Evolutionary conservation across 2,329 filamentous ascomycete species (phyloP), one percentile per base, ranked within the genome.

Genomic region (Aureobasidium sp.): DNA sequence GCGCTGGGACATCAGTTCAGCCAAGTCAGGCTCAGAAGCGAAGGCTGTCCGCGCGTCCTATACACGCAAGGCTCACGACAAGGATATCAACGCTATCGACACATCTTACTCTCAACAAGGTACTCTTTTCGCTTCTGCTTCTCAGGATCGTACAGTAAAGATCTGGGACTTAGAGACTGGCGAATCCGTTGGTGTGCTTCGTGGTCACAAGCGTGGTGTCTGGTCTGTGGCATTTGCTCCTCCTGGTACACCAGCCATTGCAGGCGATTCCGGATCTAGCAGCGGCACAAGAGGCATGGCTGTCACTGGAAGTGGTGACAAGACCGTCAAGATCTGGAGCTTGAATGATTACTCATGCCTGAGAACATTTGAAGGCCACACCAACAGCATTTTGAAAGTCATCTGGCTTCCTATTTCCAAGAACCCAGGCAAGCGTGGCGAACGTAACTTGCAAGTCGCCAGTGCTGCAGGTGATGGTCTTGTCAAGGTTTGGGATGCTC

Each of bases 21-120:
- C 86, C 1, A 83, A 83, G 43, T 73, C 77, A 79, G 57, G 73
- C 77, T 37, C 47, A 15, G 27, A 71, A 61, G 63, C 71, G 64
- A 82, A 82, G 63, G 80, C 82, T 10, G 77, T 85, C 10, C 79
- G 86, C 68, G 90, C 90, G 44, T 77, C 87, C 5, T 99, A 90
- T 74, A 97, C 94, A 0, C 85, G 94, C 62, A 96, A 97, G 75
- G 94, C 94, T 0, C 94, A 99, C 75, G 94, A 99, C 71, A 99
- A 99, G 73, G 94, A 99, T 68, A 99, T 99, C 76, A 99, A 99
- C 69, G 92, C 94, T 2, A 84, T 99, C 56, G 91, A 95, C 66
- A 82, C 94, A 12, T 73, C 71, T 7, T 68, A 69, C 59, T 90
- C 92, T 66, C 82, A 86, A 26, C 81, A 83, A 1, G 85, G 84